Conservation (phyloP, 2,329 filamentous ascomycete species). For the Penicillium sp. region DNA sequence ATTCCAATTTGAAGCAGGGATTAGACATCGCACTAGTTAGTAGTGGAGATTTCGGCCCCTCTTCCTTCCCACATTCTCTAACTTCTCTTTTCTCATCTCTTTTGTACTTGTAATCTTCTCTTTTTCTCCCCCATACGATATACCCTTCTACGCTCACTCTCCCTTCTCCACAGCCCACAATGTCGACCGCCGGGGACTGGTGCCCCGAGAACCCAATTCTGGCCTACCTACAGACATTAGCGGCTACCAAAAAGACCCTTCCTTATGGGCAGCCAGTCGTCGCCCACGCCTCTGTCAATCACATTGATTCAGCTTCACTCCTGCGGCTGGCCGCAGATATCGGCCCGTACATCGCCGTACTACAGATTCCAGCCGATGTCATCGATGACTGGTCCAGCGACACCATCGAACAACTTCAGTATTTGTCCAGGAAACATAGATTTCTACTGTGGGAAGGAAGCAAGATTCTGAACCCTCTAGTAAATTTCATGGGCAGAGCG, state of each 20-base stretch:
- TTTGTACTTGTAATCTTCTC: background rate
- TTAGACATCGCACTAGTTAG: conserved; percentile 16
- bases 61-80: conserved; percentile 9
- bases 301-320: conserved; percentile 55
- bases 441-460: conserved; percentile 44
- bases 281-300: conserved; percentile 55
- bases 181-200: conserved; percentile 13
- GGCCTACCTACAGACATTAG: conserved; percentile 36
- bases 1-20: conserved; percentile 11
- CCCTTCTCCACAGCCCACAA: conserved; percentile 12
- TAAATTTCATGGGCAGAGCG: conserved; percentile 30
- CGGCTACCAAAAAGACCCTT: conserved; percentile 32
- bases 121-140: background rate
- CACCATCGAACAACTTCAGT: conserved; percentile 44
- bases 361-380: conserved; percentile 62
- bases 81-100: background rate
- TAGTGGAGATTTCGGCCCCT: conserved; percentile 19
- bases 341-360: conserved; percentile 58
- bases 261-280: conserved; percentile 39
- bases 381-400: conserved; percentile 59
- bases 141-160: background rate
- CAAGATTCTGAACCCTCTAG: conserved; percentile 36
- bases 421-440: conserved; percentile 33
- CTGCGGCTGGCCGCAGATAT: conserved; percentile 56
- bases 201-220: conserved; percentile 33